Percentiles rank a stretch among this genome's conserved stretches.
Evolutionary conservation across 2,329 filamentous ascomycete genomes (phyloP).

Genomic region (Penicillium sp.): DNA sequence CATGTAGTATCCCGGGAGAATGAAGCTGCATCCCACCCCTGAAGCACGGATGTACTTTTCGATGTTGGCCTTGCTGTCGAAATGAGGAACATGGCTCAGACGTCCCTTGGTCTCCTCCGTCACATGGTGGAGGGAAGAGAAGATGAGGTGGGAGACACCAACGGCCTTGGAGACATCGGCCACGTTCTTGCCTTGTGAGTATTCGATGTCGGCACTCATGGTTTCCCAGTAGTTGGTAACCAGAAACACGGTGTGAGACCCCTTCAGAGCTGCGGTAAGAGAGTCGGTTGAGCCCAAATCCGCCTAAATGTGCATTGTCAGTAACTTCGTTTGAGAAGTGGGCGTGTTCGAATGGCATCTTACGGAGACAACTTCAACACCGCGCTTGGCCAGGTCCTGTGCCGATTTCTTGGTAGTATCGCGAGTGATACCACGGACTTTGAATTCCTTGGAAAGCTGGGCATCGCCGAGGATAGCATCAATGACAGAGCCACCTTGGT

Average conservation of each 20-base stretch:
- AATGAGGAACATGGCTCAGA: slow-evolving; percentile 28
- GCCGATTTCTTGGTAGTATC: slow-evolving; percentile 36
- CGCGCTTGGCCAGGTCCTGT: slow-evolving; percentile 27
- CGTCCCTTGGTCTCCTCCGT: slow-evolving; percentile 7
- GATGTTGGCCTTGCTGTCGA: slow-evolving; percentile 44
- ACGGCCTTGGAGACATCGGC: slow-evolving; percentile 8
- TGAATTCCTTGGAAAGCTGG: slow-evolving; percentile 46
- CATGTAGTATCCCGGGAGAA: slow-evolving; percentile 46
- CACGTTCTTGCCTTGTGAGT: slow-evolving; percentile 10
- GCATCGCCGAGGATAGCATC: slow-evolving; percentile 44
- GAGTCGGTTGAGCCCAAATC: slow-evolving; percentile 4
- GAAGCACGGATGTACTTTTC: slow-evolving; percentile 38
- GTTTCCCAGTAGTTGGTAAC: slow-evolving; percentile 16
- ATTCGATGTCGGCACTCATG: slow-evolving; percentile 5
- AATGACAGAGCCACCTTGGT: slow-evolving; percentile 25
- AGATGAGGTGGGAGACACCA: slow-evolving; percentile 12
- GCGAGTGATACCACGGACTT: slow-evolving; percentile 53
- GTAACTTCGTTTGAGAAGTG: background rate
- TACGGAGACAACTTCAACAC: slow-evolving; percentile 38
- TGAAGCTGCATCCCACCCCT: slow-evolving; percentile 40
- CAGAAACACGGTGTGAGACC: slow-evolving; percentile 13
- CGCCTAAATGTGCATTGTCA: background rate
- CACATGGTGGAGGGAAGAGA: slow-evolving; percentile 7
- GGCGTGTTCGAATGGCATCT: background rate
- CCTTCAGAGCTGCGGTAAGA: slow-evolving; percentile 4